A percentile compares a stretch with the other conserved stretches of the same genome.
Evolutionary conservation across 1,284 basidiomycete species (phyloP).

Genomic region (Ganoderma resinaceum): DNA sequence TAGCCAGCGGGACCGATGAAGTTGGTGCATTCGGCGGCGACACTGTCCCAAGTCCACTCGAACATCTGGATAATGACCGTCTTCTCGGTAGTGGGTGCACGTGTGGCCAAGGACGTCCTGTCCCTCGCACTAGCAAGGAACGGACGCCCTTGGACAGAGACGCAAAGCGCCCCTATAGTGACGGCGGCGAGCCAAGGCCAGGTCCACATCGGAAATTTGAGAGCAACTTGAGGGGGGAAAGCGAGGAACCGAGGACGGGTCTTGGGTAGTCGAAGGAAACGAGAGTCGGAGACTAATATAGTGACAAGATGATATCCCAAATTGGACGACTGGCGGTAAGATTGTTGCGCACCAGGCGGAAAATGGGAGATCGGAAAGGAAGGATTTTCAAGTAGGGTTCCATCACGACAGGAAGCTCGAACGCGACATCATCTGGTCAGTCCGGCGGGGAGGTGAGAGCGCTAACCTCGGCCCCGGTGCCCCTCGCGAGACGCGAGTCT

Average conservation of each 20-base stretch:
- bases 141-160: constrained; percentile 8
- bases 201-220: constrained; percentile 8
- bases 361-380: constrained; percentile 16
- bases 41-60: constrained; percentile 52
- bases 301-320: neutral
- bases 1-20: constrained; percentile 73
- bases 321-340: neutral
- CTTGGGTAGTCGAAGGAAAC: neutral
- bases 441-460: neutral
- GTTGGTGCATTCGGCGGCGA: constrained; percentile 67
- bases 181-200: constrained; percentile 13
- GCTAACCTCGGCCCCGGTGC: neutral
- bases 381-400: neutral
- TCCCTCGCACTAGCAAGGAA: neutral
- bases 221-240: neutral
- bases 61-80: constrained; percentile 44
- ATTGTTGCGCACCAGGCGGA: neutral
- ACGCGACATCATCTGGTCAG: constrained; percentile 10
- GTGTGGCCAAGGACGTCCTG: constrained; percentile 4
- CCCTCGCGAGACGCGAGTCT: neutral
- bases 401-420: constrained; percentile 5
- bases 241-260: neutral
- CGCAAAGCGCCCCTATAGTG: constrained; percentile 2
- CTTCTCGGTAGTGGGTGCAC: constrained; percentile 29
- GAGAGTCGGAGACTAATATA: neutral